These are phyloP conservation scores for Globisporangium emineosum DNA, from an alignment of 352 stramenopile genomes.

Conservation along the genomic window DNA sequence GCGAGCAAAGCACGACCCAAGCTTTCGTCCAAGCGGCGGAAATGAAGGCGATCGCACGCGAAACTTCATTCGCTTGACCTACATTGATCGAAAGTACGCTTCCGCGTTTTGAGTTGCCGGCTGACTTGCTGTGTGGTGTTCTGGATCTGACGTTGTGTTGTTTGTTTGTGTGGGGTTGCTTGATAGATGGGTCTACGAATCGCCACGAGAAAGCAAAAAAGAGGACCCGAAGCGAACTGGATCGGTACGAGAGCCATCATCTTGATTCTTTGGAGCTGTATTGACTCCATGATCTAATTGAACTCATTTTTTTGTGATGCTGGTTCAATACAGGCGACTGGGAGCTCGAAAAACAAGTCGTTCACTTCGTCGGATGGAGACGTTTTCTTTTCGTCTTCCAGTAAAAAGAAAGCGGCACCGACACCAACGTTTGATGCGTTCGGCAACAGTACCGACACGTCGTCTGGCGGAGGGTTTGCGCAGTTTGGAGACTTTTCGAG, in stretches of 20 bases:
- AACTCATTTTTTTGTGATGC: neutral
- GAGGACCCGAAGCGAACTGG: constrained; percentile 33
- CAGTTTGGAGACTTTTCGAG: constrained; percentile 76
- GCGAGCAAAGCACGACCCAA: constrained; percentile 78
- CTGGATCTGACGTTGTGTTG: neutral
- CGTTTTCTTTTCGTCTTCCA: constrained; percentile 46
- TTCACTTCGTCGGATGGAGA: constrained; percentile 35
- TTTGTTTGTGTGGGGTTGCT: neutral
- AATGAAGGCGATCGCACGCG: constrained; percentile 78
- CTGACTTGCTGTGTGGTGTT: neutral
- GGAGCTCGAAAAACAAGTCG: constrained; percentile 47
- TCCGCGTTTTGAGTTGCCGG: no score
- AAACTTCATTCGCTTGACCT: constrained; percentile 88
- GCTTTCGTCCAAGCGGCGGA: constrained; percentile 65
- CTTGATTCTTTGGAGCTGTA: neutral
- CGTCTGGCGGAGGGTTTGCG: constrained; percentile 39
- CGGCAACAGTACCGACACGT: constrained; percentile 14
- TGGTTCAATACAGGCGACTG: neutral
- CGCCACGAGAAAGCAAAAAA: constrained; percentile 49
- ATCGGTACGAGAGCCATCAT: constrained; percentile 26
- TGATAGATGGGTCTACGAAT: constrained; percentile 76
- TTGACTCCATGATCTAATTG: neutral
- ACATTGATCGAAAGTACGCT: constrained; percentile 83
- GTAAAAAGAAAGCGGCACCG: constrained; percentile 19
- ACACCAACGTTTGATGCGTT: constrained; percentile 36